Conservation (phyloP, 495 filamentous ascomycete genomes). For the Neurospora intermedia region DNA sequence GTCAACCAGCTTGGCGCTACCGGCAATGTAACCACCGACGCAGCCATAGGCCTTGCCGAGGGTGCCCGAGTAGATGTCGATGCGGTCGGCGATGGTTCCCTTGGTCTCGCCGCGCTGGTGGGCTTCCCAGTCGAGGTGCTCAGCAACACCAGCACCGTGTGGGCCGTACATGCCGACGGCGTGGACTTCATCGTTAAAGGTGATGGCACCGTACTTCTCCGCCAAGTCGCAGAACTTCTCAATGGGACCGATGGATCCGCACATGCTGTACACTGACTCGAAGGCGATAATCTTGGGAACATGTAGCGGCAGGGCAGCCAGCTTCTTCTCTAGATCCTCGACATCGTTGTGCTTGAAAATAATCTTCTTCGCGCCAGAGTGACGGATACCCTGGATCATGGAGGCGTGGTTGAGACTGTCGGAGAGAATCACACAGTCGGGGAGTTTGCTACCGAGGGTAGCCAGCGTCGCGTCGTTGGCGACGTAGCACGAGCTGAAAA, state of each 20-base stretch:
- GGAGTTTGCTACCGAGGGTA: conserved; percentile 89
- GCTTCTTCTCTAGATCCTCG: conserved; percentile 76
- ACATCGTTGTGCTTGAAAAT: conserved; percentile 98
- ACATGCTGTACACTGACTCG: conserved; percentile 98
- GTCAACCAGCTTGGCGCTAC: conserved; percentile 78
- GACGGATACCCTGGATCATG: conserved; percentile 98
- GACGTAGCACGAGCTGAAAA: conserved; percentile 95
- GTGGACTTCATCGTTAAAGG: conserved; percentile 96
- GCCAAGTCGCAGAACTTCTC: conserved; percentile 91
- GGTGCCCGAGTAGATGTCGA: conserved; percentile 96
- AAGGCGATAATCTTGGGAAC: conserved; percentile 97
- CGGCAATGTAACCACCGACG: conserved; percentile 95
- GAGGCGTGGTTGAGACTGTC: conserved; percentile 96
- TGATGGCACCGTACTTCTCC: conserved; percentile 94
- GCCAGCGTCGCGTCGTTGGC: conserved; percentile 97
- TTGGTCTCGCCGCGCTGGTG: conserved; percentile 52
- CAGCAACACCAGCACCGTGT: conserved; percentile 89
- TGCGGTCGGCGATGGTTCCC: conserved; percentile 87
- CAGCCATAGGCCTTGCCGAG: conserved; percentile 97
- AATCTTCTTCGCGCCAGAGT: conserved; percentile 91
- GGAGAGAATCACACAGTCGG: conserved; percentile 89
- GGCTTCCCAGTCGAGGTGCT: conserved; percentile 91
- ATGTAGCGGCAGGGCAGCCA: conserved; percentile 72
- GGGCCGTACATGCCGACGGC: conserved; percentile 99
- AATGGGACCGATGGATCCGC: conserved; percentile 91